Evolutionary conservation across 805 yeast genomes (phyloP).

Genomic region (Candida michaelii): DNA sequence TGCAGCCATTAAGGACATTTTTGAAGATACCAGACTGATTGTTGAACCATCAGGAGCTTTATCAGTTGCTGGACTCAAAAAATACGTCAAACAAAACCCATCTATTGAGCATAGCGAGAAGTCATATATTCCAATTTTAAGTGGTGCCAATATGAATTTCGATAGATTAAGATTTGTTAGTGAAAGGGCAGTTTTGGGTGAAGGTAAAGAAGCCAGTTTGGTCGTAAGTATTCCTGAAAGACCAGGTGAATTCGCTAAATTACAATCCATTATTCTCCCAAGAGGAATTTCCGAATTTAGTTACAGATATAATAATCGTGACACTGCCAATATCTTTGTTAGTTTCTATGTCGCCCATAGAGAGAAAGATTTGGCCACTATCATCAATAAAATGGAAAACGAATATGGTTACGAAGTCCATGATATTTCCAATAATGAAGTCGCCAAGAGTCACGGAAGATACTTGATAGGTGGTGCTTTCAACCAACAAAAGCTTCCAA

Average conservation of each 20-base stretch:
- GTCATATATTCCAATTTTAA: constrained; percentile 79
- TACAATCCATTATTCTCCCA: constrained; percentile 79
- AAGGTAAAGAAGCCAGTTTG: constrained; percentile 93
- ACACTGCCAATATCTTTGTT: constrained; percentile 75
- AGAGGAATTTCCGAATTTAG: constrained; percentile 93
- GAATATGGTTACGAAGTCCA: constrained; percentile 60
- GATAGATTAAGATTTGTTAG: constrained; percentile 94
- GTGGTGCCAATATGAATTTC: constrained; percentile 98
- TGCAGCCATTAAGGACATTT: constrained; percentile 96
- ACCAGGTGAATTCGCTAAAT: constrained; percentile 83
- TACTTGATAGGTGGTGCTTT: constrained; percentile 84
- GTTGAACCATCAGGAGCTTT: constrained; percentile 98
- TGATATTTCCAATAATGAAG: constrained; percentile 88
- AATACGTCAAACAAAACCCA: constrained; percentile 67
- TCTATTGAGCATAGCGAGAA: constrained; percentile 68
- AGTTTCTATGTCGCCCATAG: constrained; percentile 83
- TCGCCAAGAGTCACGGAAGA: constrained; percentile 95
- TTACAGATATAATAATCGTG: constrained; percentile 64
- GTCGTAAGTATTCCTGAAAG: constrained; percentile 87
- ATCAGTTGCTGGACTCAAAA: constrained; percentile 91
- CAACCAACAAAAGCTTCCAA: constrained; percentile 32
- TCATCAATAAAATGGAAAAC: constrained; percentile 56
- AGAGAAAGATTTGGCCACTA: constrained; percentile 65
- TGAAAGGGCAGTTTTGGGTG: constrained; percentile 98
- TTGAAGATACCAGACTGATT: constrained; percentile 91